Base-by-base conservation (phyloP, 2,329 filamentous ascomycete genomes). In the Colletotrichum sp. region DNA sequence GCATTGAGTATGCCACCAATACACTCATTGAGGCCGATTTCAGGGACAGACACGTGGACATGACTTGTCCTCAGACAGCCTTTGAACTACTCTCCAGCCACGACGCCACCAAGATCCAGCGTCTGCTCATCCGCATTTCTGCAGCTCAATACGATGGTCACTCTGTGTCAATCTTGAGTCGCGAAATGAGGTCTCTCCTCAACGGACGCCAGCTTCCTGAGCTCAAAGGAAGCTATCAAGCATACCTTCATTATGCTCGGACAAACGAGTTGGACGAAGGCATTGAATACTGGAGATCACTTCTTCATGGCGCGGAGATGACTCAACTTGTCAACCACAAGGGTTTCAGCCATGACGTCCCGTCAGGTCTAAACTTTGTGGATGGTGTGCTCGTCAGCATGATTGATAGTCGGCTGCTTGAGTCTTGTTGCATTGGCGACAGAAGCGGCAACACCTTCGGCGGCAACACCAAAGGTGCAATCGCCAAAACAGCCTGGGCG, bases 121-220 rank as follows among this genome's bases (percentile, higher is more conserved):
- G 63, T 6, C 83, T 91, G 3, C 78, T 90, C 3, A 80, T 91
- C 64, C 84, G 89, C 13, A 81, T 90, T 0, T 88, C 87, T 52
- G 86, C 84, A 60, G 86, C 89, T 0, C 89, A 90, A 75, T 87
- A 89, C 65, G 88, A 90, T 66, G 86, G 88, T 8, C 79, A 84
- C 0, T 88, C 88, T 0, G 81, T 89, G 6, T 84, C 87, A 2
- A 79, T 88, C 3, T 80, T 91, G 2, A 82, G 90, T 6, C 87
- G 87, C 66, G 88, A 91, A 67, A 85, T 91, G 1, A 84, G 85
- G 63, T 81, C 82, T 24, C 81, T 90, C 5, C 90, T 90, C 72
- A 84, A 81, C 71, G 30, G 13, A 16, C 2, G 13, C 81, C 79
- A 26, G 83, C 16, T 72, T 10, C 26, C 21, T 3, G 18, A 66